Evolutionary conservation across 345 rosid genomes (phyloP).

Genomic region (Heritiera littoralis): DNA sequence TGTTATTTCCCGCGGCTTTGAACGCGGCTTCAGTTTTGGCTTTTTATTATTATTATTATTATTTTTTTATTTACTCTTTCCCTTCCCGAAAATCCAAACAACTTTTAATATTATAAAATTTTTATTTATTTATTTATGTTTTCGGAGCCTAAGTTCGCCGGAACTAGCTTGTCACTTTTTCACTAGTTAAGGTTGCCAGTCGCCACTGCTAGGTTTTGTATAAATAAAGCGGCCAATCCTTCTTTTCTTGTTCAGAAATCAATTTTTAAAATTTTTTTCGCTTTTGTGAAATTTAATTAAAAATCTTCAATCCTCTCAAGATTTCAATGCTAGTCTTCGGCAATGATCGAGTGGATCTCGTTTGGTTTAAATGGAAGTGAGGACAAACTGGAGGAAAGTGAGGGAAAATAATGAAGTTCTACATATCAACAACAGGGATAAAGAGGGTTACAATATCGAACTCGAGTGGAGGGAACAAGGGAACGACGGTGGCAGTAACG

Average conservation of each 20-base stretch:
- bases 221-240: neutral
- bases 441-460: constrained; percentile 62
- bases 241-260: neutral
- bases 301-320: neutral
- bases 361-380: constrained; percentile 39
- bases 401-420: constrained; percentile 55
- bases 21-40: constrained; percentile 61
- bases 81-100: neutral
- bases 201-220: neutral
- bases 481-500: constrained; percentile 23
- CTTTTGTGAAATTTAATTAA: neutral
- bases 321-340: neutral
- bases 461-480: constrained; percentile 31
- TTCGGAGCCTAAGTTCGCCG: neutral
- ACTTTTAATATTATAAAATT: too few relatives aligned
- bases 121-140: neutral
- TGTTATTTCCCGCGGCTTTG: constrained; percentile 46
- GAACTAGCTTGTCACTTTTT: neutral
- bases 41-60: constrained; percentile 19
- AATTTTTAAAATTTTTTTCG: neutral
- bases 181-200: neutral
- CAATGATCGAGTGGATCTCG: constrained; percentile 21
- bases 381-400: constrained; percentile 26
- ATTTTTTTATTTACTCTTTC: neutral
- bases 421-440: constrained; percentile 66